Evolutionary conservation across 2,329 filamentous ascomycete species (phyloP), one percentile per base, ranked within the genome.

Genomic region (Trichothecium roseum): DNA sequence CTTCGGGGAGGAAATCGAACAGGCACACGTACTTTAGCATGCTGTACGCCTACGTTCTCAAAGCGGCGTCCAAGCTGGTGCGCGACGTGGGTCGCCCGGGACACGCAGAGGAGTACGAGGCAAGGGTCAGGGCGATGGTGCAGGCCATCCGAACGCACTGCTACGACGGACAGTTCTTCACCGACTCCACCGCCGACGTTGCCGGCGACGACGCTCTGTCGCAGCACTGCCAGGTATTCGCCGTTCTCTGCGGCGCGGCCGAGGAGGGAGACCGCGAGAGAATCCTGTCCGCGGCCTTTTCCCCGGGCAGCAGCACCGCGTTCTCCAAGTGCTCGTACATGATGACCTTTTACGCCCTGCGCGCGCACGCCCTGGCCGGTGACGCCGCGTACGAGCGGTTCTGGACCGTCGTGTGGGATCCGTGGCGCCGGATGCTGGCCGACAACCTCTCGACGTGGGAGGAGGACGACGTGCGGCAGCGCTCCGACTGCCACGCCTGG

Each of bases 41-140:
- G 24, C 61, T 60, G 1, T 63, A 60, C 38, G 57, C 55, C 0
- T 59, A 54, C 30, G 50, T 52, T 0, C 46, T 64, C 0, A 45
- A 48, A 6, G 43, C 51, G 18, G 52, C 52, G 1, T 56, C 60
- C 2, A 9, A 33, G 2, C 48, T 64, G 0, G 37, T 54, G 5
- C 45, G 43, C 6, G 43, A 49, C 12, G 45, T 60, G 8, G 54
- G 53, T 4, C 46, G 60, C 8, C 49, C 55, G 0, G 56, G 40
- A n/a, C 35, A 49, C 8, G 50, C 53, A 1, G 35, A 34, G 4
- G 55, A 58, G 31, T 55, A 57, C 30, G 39, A 45, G 24, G 15
- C 31, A 7, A 45, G 54, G 8, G 51, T 53, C 0, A 34, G 32
- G 1, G 6, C 36, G 3, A 22, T 57, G 3, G 28, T 48, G 7